Percentiles rank a stretch among this genome's conserved stretches.
phyloP scores from a whole-genome alignment of 2,329 filamentous ascomycete species.

The Paramyrothecium roridum region DNA sequence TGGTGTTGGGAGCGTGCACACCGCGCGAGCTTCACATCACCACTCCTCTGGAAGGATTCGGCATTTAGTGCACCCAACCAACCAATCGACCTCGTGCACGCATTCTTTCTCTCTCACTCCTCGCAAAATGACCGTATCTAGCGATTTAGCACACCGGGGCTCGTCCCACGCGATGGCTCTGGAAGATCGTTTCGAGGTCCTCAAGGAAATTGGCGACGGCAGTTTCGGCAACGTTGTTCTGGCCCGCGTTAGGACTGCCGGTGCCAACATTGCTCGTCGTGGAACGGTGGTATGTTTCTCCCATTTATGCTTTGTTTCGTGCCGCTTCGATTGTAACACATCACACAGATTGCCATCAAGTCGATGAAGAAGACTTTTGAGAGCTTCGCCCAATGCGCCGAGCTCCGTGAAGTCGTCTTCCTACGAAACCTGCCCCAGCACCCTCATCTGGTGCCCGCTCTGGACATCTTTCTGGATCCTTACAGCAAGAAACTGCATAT shows the following conservation, averaged over 20 bases:
- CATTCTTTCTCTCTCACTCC: neutral
- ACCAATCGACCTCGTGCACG: neutral
- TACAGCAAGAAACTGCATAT: constrained; percentile 97
- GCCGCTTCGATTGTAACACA: constrained; percentile 9
- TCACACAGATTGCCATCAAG: constrained; percentile 85
- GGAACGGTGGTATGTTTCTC: constrained; percentile 78
- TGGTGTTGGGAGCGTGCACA: constrained; percentile 13
- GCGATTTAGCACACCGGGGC: constrained; percentile 69
- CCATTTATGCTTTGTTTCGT: constrained; percentile 8
- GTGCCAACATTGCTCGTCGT: constrained; percentile 81
- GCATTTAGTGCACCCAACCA: too few species aligned
- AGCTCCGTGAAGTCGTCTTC: constrained; percentile 96
- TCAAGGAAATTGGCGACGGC: constrained; percentile 98
- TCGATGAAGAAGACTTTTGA: constrained; percentile 99
- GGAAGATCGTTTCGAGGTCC: constrained; percentile 91
- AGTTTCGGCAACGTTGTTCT: constrained; percentile 96
- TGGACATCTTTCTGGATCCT: constrained; percentile 97
- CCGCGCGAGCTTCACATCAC: neutral
- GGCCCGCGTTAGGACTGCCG: constrained; percentile 86
- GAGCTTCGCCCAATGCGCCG: constrained; percentile 83
- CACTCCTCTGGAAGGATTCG: neutral
- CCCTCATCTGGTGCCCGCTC: constrained; percentile 88
- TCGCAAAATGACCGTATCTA: constrained; percentile 69
- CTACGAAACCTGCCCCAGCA: constrained; percentile 84
- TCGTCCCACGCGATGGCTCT: constrained; percentile 63